Evolutionary conservation across 129 eudicot species (phyloP), one percentile per base, ranked within the genome.

Genomic region (Chrysanthemum makinoi): DNA sequence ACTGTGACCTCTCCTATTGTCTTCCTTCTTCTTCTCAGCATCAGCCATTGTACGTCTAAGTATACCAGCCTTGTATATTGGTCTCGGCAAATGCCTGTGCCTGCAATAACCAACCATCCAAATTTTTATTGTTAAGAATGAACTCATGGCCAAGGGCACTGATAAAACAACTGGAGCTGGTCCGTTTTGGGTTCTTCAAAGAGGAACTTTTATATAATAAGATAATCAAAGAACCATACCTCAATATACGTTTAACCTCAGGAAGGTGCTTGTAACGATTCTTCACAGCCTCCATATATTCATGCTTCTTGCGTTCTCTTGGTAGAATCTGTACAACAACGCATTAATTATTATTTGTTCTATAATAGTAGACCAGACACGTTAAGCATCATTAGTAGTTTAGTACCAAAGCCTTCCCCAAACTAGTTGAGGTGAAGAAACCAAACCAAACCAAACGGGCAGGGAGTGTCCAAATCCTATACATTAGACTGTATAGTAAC

Each of bases 231-330:
- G 10, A 20, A 47, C 52, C 59, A 66, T 85, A 93, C 98, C 96
- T 89, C 78, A 80, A 75, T 54, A 93, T 89, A 68, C 98, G 96
- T 77, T 89, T 90, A 30, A 94, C 90, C 74, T 94, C 98, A 53
- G 92, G 90, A 80, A 94, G 93, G 55, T 94, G 96, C 95, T 89
- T 94, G 86, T 87, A 94, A 46, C 98, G 96, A 48, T 89, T 87
- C 88, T 82, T 87, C 48, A 94, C 88, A 66, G 96, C 93, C 75
- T 86, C 95, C 75, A 78, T 52, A 62, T 94, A 94, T 56, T 94
- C 96, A 51, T 94, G 98, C 71, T 87, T 90, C 78, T 81, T 94
- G 24, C 90, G 92, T 73, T 94, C 98, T 73, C 98, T 85, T 17
- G 98, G 98, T 69, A 94, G 85, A 82, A 94, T 75, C 98, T 93